Conservation (phyloP, 495 filamentous ascomycete genomes). For the Tuber brumale region DNA sequence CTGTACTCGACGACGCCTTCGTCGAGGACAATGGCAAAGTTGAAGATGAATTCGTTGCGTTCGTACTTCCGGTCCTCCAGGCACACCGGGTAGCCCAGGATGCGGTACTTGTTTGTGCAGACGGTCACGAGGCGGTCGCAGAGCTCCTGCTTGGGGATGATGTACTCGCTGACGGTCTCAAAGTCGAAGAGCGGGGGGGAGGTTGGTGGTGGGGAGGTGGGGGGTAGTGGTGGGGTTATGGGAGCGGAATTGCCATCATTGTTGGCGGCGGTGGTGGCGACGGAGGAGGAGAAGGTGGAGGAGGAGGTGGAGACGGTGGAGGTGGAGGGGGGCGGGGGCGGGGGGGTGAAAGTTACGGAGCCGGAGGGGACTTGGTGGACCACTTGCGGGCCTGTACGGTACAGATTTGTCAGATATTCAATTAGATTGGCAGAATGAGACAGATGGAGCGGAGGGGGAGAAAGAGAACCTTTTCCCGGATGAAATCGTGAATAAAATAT, state of each 20-base stretch:
- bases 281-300: too few species aligned
- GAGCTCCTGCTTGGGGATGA: conserved; percentile 87
- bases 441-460: neutral
- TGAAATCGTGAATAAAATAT: conserved; percentile 96
- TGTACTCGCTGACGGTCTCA: conserved; percentile 71
- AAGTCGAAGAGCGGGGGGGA: conserved; percentile 70
- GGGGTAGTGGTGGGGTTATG: conserved; percentile 48
- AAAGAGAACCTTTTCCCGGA: conserved; percentile 65
- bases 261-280: neutral
- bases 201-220: conserved; percentile 39
- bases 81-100: conserved; percentile 84
- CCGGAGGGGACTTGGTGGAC: conserved; percentile 66
- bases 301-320: neutral
- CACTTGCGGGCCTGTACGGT: conserved; percentile 62
- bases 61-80: conserved; percentile 68
- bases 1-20: conserved; percentile 57
- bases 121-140: conserved; percentile 81
- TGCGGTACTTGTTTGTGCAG: conserved; percentile 65
- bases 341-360: conserved; percentile 62
- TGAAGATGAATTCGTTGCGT: conserved; percentile 97
- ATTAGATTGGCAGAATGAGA: neutral
- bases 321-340: conserved; percentile 49
- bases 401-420: neutral
- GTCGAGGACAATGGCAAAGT: conserved; percentile 80
- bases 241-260: conserved; percentile 41